Percentiles rank a stretch among this genome's conserved stretches.
Conservation (phyloP, 2,329 filamentous ascomycete genomes). For the Neonectria sp. region DNA sequence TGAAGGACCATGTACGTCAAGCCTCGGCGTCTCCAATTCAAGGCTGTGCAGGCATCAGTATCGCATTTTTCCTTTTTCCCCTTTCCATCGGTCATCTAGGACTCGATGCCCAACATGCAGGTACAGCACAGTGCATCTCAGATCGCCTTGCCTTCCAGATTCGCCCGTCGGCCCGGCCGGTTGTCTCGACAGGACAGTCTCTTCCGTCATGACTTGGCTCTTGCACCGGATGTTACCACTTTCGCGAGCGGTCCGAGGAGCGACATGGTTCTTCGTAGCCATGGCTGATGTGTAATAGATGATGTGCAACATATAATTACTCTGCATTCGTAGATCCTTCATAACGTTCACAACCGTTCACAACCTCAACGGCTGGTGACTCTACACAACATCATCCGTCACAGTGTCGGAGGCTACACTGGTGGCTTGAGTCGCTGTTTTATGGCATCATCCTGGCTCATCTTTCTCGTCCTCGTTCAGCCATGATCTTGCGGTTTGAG, state of each 20-base stretch:
- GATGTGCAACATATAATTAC: no score
- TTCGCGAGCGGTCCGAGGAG: background rate
- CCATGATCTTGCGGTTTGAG: background rate
- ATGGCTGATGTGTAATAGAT: no score
- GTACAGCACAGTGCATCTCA: constrained; percentile 14
- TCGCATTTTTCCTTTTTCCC: constrained; percentile 7
- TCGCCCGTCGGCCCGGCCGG: constrained; percentile 13
- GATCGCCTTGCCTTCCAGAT: background rate
- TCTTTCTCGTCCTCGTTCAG: background rate
- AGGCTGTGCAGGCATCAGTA: constrained; percentile 14
- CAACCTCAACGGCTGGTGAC: background rate
- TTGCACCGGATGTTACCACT: background rate
- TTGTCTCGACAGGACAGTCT: background rate
- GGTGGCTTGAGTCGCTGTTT: constrained; percentile 16
- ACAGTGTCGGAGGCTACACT: constrained; percentile 9
- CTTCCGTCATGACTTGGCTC: background rate
- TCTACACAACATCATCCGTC: background rate
- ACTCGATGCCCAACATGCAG: constrained; percentile 19
- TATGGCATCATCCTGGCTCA: background rate
- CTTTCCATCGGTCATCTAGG: background rate
- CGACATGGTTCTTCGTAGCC: background rate
- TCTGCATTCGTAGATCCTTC: background rate
- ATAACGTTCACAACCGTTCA: background rate
- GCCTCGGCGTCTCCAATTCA: constrained; percentile 7
- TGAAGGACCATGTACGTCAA: constrained; percentile 19